Evolutionary conservation across 228 moss, liverwort and hornwort species (phyloP), one percentile per base, ranked within the genome.

Genomic region (Sphagnum magellanicum): DNA sequence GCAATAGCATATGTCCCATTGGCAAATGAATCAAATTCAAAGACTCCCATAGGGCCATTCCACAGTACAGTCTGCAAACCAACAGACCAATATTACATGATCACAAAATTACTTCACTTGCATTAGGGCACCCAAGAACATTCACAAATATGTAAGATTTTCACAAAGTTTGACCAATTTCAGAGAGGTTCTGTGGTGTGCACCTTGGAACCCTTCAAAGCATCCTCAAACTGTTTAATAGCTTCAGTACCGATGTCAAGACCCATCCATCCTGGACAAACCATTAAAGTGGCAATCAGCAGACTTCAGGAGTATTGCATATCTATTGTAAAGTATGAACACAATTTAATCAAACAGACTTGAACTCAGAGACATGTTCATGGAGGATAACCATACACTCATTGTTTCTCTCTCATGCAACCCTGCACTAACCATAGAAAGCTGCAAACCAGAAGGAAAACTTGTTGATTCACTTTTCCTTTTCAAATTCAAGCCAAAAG

Each of bases 1-100:
- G 93, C 96, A 5, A 93, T 59, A 4, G 84, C 3, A 16, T 68
- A 74, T 2, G 91, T 93, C 32, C 93, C 93, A 10, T 65, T 61
- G 0, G 88, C 70, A 52, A 97, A 97, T 47, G 78, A 80, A 0
- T 88, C 79, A 16, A 97, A 97, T 76, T 97, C 93, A 62, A 97
- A 97, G 70, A 97, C 96, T 69, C 93, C 93, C 96, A 97, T 93
- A 13, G 96, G 93, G 60, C 96, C 93, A 63, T 97, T 97, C 96
- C 93, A 97, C 64, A 93, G 60, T 8, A 93, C 88, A 52, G 96
- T 97, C 96, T 94, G 82, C 72, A 79, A 15, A 65, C 2, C 63
- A 14, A 7, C 61, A 70, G 32, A 32, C 32, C 32, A 9, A 52
- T 50, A 52, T 52, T 66, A 46, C 48, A 8, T 48, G 15, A 66